Percentiles rank a stretch among this genome's conserved stretches.
Conservation (phyloP, 352 stramenopile genomes). For the Peronospora farinosa region DNA sequence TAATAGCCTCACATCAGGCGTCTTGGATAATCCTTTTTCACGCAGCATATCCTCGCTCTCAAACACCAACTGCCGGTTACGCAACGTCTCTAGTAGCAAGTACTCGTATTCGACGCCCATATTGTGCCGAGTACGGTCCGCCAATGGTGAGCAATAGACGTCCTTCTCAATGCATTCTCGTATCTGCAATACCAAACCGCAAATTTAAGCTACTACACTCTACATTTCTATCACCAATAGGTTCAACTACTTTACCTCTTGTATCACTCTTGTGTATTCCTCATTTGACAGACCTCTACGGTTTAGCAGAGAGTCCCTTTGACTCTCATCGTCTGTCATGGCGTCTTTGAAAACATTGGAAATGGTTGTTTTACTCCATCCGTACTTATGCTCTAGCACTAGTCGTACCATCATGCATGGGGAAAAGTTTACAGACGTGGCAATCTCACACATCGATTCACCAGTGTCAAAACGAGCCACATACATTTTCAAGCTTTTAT, state of each 20-base stretch:
- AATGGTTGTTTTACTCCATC: constrained; percentile 60
- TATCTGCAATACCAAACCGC: constrained; percentile 31
- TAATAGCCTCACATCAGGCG: constrained; percentile 73
- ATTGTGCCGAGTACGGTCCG: constrained; percentile 69
- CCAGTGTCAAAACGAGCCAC: constrained; percentile 30
- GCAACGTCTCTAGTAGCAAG: constrained; percentile 67
- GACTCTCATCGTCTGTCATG: constrained; percentile 24
- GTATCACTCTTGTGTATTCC: constrained; percentile 28
- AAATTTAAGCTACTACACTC: neutral
- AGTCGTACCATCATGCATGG: constrained; percentile 64
- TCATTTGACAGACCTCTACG: constrained; percentile 22
- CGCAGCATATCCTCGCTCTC: constrained; percentile 78
- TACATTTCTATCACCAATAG: neutral
- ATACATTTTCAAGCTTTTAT: constrained; percentile 53
- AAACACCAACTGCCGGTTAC: constrained; percentile 64
- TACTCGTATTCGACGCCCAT: constrained; percentile 85
- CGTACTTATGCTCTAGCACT: constrained; percentile 48
- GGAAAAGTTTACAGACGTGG: constrained; percentile 44
- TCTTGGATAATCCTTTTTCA: constrained; percentile 80
- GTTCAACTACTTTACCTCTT: constrained; percentile 13
- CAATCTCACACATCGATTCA: constrained; percentile 37
- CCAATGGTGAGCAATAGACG: constrained; percentile 65
- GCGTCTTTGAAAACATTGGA: constrained; percentile 59
- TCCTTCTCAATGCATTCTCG: constrained; percentile 63
- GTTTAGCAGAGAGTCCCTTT: constrained; percentile 6